Evolutionary conservation across 139 green algal genomes (phyloP).

Genomic region (Chlamydomonas sp.): DNA sequence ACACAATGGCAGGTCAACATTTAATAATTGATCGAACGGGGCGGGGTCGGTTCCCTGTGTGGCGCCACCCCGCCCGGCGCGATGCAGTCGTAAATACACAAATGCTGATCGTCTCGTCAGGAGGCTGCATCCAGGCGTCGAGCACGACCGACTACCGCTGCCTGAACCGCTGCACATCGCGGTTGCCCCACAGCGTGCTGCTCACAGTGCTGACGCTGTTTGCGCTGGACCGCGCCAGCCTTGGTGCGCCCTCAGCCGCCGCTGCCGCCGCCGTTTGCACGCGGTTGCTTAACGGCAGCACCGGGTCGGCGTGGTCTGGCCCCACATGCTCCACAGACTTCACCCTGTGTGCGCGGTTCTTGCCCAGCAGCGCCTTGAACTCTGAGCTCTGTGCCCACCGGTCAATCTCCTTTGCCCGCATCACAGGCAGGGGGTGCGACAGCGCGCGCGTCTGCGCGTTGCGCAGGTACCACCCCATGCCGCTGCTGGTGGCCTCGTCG

Average conservation of each 20-base stretch:
- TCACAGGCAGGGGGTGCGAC: constrained; percentile 79
- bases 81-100: too few species aligned
- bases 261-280: constrained; percentile 47
- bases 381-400: constrained; percentile 41
- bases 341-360: constrained; percentile 25
- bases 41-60: too few species aligned
- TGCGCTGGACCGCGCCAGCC: too few species aligned
- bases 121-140: too few species aligned
- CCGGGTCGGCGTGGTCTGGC: too few species aligned
- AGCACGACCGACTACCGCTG: too few species aligned
- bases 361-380: constrained; percentile 43
- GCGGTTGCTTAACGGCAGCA: not conserved
- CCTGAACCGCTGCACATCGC: too few species aligned
- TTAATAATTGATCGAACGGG: too few species aligned
- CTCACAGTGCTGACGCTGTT: constrained; percentile 61
- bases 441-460: constrained; percentile 79
- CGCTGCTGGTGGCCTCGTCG: constrained; percentile 66
- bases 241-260: constrained; percentile 63
- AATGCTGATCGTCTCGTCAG: too few species aligned
- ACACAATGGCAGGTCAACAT: too few species aligned
- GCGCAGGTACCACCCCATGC: constrained; percentile 74
- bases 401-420: constrained; percentile 81
- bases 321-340: constrained; percentile 14
- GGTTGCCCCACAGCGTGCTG: not conserved
- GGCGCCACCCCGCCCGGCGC: too few species aligned